Conservation (phyloP, 768 basidiomycete species). For the Lactarius indigo region DNA sequence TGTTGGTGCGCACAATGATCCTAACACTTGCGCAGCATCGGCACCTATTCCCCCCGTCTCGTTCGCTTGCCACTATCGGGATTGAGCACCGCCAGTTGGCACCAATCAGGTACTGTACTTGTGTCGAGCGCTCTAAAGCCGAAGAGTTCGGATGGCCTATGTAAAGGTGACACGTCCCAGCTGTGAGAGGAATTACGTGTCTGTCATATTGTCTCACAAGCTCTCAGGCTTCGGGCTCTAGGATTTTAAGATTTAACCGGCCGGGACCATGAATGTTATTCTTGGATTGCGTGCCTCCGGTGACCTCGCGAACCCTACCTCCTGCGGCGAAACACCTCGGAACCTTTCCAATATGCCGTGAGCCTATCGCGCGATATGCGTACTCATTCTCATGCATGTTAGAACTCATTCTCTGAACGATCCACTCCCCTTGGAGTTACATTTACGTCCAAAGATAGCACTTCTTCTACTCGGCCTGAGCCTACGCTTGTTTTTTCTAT, state of each 20-base stretch:
- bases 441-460: constrained; percentile 19
- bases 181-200: constrained; percentile 15
- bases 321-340: constrained; percentile 9
- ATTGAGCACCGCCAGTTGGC: not conserved
- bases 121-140: constrained; percentile 1
- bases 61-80: not conserved
- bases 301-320: constrained; percentile 7
- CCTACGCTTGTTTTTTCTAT: not conserved
- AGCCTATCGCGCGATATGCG: constrained; percentile 10
- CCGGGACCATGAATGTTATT: constrained; percentile 5
- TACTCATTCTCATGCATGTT: constrained; percentile 14
- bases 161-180: constrained; percentile 13
- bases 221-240: constrained; percentile 3
- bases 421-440: constrained; percentile 17
- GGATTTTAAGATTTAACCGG: not conserved
- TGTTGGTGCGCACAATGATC: not conserved
- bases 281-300: not conserved
- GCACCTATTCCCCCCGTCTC: not conserved
- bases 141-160: constrained; percentile 18
- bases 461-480: constrained; percentile 6
- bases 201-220: constrained; percentile 5
- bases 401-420: constrained; percentile 21
- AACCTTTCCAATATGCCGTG: constrained; percentile 12
- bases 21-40: not conserved
- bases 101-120: not conserved